Evolutionary conservation across 495 filamentous ascomycete species (phyloP), one percentile per base, ranked within the genome.

Genomic region (Cudoniella acicularis): DNA sequence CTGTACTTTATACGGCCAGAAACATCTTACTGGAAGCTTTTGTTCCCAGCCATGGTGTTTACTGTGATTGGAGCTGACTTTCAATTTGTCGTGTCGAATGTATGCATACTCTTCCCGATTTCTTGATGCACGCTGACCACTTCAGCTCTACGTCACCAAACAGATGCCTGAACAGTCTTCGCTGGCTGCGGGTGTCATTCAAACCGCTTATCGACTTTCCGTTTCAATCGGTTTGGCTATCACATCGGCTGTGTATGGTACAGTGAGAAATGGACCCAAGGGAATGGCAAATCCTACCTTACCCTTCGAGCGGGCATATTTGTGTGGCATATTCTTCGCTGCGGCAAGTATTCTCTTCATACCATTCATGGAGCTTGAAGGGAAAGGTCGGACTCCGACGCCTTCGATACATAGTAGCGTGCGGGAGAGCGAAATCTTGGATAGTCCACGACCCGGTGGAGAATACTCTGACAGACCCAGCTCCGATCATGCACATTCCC

Each of bases 41-140:
- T 73, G 62, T 72, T 73, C 51, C 69, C 69, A 6, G 64, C 69
- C 4, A 18, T 73, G 17, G 60, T 69, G 56, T 56, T 73, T 42
- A 70, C 69, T 23, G 71, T 70, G 6, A 59, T 73, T 52, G 71
- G 71, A 22, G 71, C 71, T 56, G 71, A 73, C 64, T 73, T 70
- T 62, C 64, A 66, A 60, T 72, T 73, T 60, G 72, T 72, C 52
- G 69, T 73, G 63, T 67, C 69, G 26, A 72, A 69, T 53, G 71
- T 73, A 58, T 59, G 69, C n/a, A n/a, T 54, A 48, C 47, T 17
- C 41, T 36, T 20, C 3, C 6, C 23, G 1, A 22, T 52, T 67
- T 59, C 8, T 4, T 67, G 63, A 24, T 62, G 69, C 26, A 61
- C 69, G 21, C 60, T 71, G 56, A 66, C 64, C 45, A 22, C 58